Conservation (phyloP, 2,329 filamentous ascomycete genomes). For the Chalaropsis ovoidea region DNA sequence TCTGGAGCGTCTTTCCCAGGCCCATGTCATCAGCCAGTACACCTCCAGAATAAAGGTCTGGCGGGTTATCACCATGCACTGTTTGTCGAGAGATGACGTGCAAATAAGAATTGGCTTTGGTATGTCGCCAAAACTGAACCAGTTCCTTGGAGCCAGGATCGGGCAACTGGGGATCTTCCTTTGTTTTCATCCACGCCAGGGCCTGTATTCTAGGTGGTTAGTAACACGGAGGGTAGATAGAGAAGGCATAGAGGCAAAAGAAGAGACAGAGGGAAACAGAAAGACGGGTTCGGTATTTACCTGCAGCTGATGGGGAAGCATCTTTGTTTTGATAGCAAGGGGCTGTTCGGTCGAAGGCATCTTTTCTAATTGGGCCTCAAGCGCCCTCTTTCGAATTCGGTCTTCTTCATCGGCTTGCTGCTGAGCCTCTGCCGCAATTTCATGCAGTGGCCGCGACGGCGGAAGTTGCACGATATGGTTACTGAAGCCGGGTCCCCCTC, state of each 20-base stretch:
- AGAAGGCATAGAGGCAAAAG: background rate
- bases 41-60: constrained; percentile 63
- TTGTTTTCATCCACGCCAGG: constrained; percentile 68
- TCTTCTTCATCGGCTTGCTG: constrained; percentile 16
- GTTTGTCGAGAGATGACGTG: background rate
- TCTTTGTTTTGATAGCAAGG: constrained; percentile 48
- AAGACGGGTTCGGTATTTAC: constrained; percentile 30
- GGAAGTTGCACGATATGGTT: no score
- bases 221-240: background rate
- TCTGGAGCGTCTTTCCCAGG: constrained; percentile 76
- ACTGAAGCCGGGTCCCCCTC: no score
- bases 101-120: background rate
- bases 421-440: background rate
- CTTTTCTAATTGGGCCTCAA: constrained; percentile 55
- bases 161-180: constrained; percentile 61
- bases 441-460: background rate
- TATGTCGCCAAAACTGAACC: constrained; percentile 27
- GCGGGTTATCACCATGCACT: constrained; percentile 33
- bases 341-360: constrained; percentile 68
- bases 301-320: constrained; percentile 70
- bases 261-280: background rate
- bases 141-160: constrained; percentile 43
- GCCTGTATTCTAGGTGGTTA: constrained; percentile 36
- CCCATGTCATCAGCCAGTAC: constrained; percentile 92
- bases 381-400: constrained; percentile 15